Conservation (phyloP, 495 filamentous ascomycete genomes). For the Parachaetomium inaequale region DNA sequence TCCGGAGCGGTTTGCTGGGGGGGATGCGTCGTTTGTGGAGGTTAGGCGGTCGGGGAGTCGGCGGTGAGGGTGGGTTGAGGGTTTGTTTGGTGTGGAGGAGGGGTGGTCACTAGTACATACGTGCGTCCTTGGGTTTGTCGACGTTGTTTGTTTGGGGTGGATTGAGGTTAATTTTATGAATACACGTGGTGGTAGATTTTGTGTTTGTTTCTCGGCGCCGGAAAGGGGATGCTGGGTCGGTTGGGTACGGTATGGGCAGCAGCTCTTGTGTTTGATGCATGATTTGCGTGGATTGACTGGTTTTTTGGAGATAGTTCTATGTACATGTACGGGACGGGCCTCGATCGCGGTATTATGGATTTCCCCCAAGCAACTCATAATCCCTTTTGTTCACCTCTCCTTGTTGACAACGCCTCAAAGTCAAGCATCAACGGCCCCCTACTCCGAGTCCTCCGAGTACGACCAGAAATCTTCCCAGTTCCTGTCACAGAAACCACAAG, state of each 20-base stretch:
- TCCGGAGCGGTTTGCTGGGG: slow-evolving; percentile 33
- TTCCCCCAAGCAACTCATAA: not conserved
- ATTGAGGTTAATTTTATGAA: not conserved
- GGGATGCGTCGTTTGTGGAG: slow-evolving; percentile 30
- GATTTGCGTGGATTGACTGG: not conserved
- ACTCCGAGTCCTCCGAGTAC: no score
- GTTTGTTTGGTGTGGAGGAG: not conserved
- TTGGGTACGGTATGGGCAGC: not conserved
- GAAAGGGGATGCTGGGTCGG: not conserved
- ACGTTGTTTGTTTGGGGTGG: not conserved
- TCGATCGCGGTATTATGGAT: not conserved
- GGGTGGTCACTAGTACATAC: no score
- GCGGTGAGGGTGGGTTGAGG: slow-evolving; percentile 9
- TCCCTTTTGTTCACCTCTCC: no score
- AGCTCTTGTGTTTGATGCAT: not conserved
- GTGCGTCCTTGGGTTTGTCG: not conserved
- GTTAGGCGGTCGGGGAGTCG: slow-evolving; percentile 33
- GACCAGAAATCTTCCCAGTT: no score
- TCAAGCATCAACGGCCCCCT: no score
- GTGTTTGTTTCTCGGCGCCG: not conserved
- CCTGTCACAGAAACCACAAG: no score
- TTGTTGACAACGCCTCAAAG: no score
- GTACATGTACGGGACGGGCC: no score
- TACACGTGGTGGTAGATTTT: not conserved
- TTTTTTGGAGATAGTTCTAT: not conserved